Evolutionary conservation across 441 rosid species (phyloP), one percentile per base, ranked within the genome.

Genomic region (Arabidopsis hybrid): DNA sequence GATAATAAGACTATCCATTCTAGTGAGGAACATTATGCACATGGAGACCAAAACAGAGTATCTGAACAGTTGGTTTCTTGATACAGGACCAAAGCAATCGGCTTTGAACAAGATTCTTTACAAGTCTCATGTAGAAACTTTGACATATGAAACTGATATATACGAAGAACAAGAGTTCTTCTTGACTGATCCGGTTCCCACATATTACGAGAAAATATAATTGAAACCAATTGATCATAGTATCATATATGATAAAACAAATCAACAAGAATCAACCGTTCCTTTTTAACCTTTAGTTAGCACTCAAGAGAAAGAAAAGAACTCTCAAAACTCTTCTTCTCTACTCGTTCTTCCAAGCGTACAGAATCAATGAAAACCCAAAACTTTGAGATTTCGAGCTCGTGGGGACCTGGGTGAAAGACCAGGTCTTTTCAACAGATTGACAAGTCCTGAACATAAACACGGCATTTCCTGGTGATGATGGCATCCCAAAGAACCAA

Each of bases 361-460:
- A 84, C 83, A 91, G 80, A 57, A 85, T 73, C 74, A 93, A 73
- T 2, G 98, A 93, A 83, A 93, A 93, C 46, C 89, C 93, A 76
- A 82, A 87, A 78, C 84, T 91, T 72, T 84, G 94, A 65, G 84
- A 63, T 67, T 60, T 72, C 57, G 85, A 68, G 66, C 87, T 91
- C 60, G 79, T 77, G 53, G 81, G 73, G 36, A 65, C 69, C 85
- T 81, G 88, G 13, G 90, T 85, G 66, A 63, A 72, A 76, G 90
- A 81, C 84, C 85, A 84, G 3, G 84, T 68, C 78, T 82, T 72
- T 26, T 78, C 85, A 51, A 85, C 69, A 39, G 88, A 83, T 56
- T 91, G 81, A 77, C 89, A 85, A 59, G 88, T 85, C 78, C 89
- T 90, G 80, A 95, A 92, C 93, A 95, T 88, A 69, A 95, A 95